phyloP scores from a whole-genome alignment of 192 early-diverging fungal genomes.

The Coemansia sp. region DNA sequence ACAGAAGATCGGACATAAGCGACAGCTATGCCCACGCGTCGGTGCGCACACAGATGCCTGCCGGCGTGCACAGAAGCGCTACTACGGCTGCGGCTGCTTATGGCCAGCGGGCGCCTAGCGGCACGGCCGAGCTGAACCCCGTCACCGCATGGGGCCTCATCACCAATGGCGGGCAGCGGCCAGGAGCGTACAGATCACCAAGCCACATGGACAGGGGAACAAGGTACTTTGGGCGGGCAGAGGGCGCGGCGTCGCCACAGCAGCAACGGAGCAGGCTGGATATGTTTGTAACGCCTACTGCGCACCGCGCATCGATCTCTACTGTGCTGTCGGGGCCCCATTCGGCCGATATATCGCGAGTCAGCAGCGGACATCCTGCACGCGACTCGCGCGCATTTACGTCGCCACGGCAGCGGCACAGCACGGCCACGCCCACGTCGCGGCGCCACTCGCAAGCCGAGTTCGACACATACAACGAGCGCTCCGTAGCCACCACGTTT shows the following conservation, averaged over 20 bases:
- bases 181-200: constrained; percentile 7
- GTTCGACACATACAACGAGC: constrained; percentile 31
- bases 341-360: constrained; percentile 5
- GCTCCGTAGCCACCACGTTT: constrained; percentile 25
- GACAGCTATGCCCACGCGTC: background rate
- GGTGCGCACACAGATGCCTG: constrained; percentile 1
- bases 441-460: constrained; percentile 40
- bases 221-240: constrained; percentile 6
- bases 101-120: background rate
- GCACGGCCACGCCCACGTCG: background rate
- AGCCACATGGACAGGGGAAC: constrained; percentile 15
- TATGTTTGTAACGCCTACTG: constrained; percentile 27
- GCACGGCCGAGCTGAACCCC: constrained; percentile 25
- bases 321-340: constrained; percentile 20
- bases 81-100: background rate
- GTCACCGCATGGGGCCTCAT: constrained; percentile 33
- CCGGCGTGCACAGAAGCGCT: background rate
- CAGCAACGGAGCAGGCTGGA: constrained; percentile 15
- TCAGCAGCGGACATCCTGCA: background rate
- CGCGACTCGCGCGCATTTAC: background rate
- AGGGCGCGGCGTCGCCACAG: constrained; percentile 13
- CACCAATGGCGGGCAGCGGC: constrained; percentile 3
- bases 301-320: constrained; percentile 38
- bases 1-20: background rate
- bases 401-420: background rate